Evolutionary conservation across 495 filamentous ascomycete species (phyloP).

Genomic region (Tuber microsphaerosporum): DNA sequence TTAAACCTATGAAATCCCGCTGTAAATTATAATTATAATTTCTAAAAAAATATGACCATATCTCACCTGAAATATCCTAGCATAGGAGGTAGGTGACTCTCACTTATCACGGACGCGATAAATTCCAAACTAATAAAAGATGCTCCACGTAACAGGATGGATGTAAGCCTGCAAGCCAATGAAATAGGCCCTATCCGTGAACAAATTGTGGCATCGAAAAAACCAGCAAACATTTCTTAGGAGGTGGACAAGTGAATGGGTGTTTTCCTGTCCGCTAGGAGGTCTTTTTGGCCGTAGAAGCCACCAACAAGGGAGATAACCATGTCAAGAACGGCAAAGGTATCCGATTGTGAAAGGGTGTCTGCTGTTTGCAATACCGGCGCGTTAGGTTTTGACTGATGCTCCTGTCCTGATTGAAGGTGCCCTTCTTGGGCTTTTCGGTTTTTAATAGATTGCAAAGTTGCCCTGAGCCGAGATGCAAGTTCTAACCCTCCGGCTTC

Average conservation of each 20-base stretch:
- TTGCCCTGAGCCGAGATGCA: neutral
- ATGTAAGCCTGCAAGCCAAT: neutral
- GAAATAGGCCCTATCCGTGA: neutral
- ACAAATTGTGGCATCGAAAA: neutral
- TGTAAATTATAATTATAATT: neutral
- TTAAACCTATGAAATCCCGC: neutral
- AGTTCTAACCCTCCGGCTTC: neutral
- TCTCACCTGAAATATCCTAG: neutral
- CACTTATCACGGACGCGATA: neutral
- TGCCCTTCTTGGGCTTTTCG: neutral
- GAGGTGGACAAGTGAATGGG: neutral
- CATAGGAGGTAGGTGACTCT: neutral
- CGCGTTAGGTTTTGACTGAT: neutral
- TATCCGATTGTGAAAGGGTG: constrained; percentile 18
- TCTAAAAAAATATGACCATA: neutral
- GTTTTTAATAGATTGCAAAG: neutral
- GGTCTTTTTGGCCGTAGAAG: constrained; percentile 81
- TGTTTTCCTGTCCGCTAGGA: constrained; percentile 51
- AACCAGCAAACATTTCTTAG: neutral
- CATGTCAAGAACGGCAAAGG: constrained; percentile 65
- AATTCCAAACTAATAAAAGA: neutral
- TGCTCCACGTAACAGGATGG: neutral
- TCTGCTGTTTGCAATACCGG: neutral
- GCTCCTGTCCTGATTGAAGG: neutral
- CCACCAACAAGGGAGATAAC: constrained; percentile 84